These are phyloP conservation scores for Quercus lobata DNA, from an alignment of 331 rosid genomes.

Conservation along the genomic window DNA sequence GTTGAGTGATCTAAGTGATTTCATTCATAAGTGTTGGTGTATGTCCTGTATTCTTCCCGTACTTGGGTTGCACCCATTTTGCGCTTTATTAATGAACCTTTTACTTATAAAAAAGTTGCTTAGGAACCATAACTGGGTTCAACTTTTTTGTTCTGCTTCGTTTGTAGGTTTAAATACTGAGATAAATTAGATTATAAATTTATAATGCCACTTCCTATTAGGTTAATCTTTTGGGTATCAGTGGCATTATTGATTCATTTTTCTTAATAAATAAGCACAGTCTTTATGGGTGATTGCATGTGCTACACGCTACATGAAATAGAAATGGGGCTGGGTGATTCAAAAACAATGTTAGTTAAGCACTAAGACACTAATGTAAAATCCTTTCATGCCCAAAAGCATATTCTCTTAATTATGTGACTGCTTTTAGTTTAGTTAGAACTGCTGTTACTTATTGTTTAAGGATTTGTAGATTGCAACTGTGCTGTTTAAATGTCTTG, in stretches of 20 bases:
- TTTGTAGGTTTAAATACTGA: neutral
- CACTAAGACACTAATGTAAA: neutral
- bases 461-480: neutral
- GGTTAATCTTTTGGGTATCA: neutral
- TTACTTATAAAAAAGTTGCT: neutral
- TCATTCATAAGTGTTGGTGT: no score
- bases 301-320: neutral
- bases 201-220: neutral
- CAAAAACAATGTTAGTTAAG: neutral
- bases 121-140: neutral
- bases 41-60: no score
- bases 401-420: neutral
- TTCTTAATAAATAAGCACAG: no score
- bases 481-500: neutral
- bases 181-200: neutral
- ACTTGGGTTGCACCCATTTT: no score
- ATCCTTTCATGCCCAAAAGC: neutral
- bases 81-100: neutral
- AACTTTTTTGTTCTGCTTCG: neutral
- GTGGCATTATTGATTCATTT: neutral
- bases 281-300: neutral
- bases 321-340: neutral
- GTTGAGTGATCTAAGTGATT: no score
- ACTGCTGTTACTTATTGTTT: neutral
- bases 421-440: neutral